Conservation (phyloP, 352 stramenopile genomes). For the Globisporangium polare region DNA sequence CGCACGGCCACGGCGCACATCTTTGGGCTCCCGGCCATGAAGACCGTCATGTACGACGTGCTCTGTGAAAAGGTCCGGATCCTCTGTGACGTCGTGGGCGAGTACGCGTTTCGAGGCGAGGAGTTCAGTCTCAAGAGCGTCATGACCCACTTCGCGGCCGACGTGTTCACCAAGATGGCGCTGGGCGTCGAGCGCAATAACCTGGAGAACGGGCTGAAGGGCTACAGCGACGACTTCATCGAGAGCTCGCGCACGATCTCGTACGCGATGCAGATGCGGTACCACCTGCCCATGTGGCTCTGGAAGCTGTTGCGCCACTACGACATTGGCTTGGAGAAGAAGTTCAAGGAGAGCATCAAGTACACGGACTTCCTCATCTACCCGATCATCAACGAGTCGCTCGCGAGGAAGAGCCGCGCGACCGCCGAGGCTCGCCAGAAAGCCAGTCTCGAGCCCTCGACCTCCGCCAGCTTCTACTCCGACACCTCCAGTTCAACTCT, state of each 20-base stretch:
- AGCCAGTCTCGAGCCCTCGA: neutral
- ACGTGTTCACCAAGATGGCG: slow-evolving; percentile 52
- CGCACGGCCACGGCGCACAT: slow-evolving; percentile 88
- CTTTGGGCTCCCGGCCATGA: slow-evolving; percentile 65
- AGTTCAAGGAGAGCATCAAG: slow-evolving; percentile 21
- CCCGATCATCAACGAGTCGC: slow-evolving; percentile 29
- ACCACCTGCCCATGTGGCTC: slow-evolving; percentile 27
- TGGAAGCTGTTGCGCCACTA: slow-evolving; percentile 41
- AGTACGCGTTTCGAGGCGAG: slow-evolving; percentile 6
- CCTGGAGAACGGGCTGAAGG: slow-evolving; percentile 22
- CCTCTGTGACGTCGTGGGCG: slow-evolving; percentile 30
- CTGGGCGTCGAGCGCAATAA: slow-evolving; percentile 43
- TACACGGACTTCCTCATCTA: slow-evolving; percentile 25
- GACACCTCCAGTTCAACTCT: neutral
- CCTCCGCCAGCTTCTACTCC: neutral
- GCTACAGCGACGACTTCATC: slow-evolving; percentile 24
- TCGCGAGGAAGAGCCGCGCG: slow-evolving; percentile 19
- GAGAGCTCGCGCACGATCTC: slow-evolving; percentile 17
- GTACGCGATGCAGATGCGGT: slow-evolving; percentile 16
- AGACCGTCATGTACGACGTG: slow-evolving; percentile 45
- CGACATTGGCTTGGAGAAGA: slow-evolving; percentile 23
- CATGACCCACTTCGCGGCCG: slow-evolving; percentile 54
- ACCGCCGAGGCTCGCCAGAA: slow-evolving; percentile 13
- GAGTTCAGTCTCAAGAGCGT: slow-evolving; percentile 46
- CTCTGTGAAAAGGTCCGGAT: slow-evolving; percentile 37